Base-by-base conservation (phyloP, 108 stramenopile species). In the Chaetoceros muelleri region DNA sequence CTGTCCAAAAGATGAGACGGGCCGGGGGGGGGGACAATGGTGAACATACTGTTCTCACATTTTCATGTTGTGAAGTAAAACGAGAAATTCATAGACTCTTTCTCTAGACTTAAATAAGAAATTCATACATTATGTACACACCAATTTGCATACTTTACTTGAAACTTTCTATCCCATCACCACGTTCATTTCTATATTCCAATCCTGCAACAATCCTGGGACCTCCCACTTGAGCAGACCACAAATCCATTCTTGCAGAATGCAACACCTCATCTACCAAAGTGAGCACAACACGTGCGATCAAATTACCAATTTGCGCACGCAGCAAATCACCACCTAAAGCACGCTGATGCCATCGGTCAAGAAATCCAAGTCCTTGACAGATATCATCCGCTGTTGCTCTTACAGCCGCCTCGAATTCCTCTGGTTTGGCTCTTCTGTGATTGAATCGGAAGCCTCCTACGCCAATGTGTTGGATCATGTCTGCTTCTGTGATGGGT, bases 381-480 rank as follows among this genome's bases (percentile, higher is more conserved):
- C 73, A 72, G 18, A 93, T 61, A 53, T 90, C 86, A 45, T 76
- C 62, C 21, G 87, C 85, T 8, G 87, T 93, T 7, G 85, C 87
- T 55, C 64, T 60, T 13, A 93, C 87, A 1, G 92, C 87, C n/a
- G 79, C 74, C 64, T 93, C 92, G 55, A 90, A 90, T 45, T 87
- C 79, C 30, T 81, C 77, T 5, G 75, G 74, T 45, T 73, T 78
- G 16, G 72, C 61, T 2, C 79, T 59, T 60, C 82, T 48, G 44
- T 76, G 69, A 52, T 81, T 76, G 59, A 79, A 68, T 25, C 82
- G 61, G 19, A 59, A 66, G 26, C 79, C 70, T 1, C 81, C 73
- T 21, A 72, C 63, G 20, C 74, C 81, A 45, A 88, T 68, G n/a
- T 81, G 70, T 24, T 71, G 69, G 21, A 85, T 70, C 62, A 89